A percentile compares a stretch with the other conserved stretches of the same genome.
Conservation (phyloP, 2,329 filamentous ascomycete species). For the Aspergillus brunneoviolaceus region DNA sequence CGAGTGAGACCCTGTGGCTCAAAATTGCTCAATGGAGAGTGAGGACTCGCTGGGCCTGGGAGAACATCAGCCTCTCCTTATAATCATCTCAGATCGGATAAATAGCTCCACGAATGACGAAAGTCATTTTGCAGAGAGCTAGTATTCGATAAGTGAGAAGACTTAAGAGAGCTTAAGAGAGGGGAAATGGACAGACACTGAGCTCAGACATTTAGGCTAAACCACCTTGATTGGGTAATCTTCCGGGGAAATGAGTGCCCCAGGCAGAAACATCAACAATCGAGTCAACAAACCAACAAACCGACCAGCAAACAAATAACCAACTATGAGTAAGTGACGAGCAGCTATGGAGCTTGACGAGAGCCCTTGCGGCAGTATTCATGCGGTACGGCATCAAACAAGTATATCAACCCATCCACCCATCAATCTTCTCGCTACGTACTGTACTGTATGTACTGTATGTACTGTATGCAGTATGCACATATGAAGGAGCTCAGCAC, state of each 20-base stretch:
- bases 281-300: too few relatives aligned
- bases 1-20: not conserved
- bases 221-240: constrained; percentile 4
- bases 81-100: not conserved
- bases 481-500: not conserved
- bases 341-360: not conserved
- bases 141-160: not conserved
- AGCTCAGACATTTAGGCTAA: constrained; percentile 5
- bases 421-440: too few relatives aligned
- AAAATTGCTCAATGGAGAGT: not conserved
- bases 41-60: not conserved
- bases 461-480: too few relatives aligned
- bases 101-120: not conserved
- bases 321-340: too few relatives aligned
- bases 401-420: not conserved
- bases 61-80: not conserved
- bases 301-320: too few relatives aligned
- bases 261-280: not conserved
- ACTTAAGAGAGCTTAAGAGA: too few relatives aligned
- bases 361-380: not conserved
- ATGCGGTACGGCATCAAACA: not conserved
- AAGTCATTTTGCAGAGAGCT: not conserved
- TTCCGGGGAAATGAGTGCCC: constrained; percentile 1
- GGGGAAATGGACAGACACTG: not conserved
- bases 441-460: too few relatives aligned